A percentile compares a stretch with the other conserved stretches of the same genome.
phyloP scores from a whole-genome alignment of 2,329 filamentous ascomycete species.

The Aspergillus ibericus region DNA sequence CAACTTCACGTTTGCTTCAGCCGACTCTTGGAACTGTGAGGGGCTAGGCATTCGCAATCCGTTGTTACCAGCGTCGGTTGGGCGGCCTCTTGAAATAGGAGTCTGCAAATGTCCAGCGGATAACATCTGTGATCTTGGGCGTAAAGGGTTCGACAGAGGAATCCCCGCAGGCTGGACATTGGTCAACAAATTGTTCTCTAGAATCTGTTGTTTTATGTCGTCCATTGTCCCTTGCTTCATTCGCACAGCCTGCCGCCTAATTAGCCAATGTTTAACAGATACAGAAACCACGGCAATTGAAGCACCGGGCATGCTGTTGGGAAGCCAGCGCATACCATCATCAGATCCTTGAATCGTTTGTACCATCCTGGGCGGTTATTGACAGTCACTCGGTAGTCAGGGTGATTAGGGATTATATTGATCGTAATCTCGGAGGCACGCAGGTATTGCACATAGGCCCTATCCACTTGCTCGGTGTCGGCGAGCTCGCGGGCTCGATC shows the following conservation, averaged over 20 bases:
- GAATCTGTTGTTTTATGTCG: slow-evolving; percentile 42
- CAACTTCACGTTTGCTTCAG: slow-evolving; percentile 22
- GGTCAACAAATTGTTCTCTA: slow-evolving; percentile 37
- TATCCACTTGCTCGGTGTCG: slow-evolving; percentile 55
- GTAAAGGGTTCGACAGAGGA: slow-evolving; percentile 11
- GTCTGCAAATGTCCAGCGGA: slow-evolving; percentile 14
- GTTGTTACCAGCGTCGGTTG: slow-evolving; percentile 20
- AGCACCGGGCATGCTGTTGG: neutral
- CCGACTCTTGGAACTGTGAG: slow-evolving; percentile 35
- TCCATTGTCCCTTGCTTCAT: slow-evolving; percentile 46
- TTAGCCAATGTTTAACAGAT: slow-evolving; percentile 10
- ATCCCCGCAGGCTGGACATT: slow-evolving; percentile 28
- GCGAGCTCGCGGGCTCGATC: slow-evolving; percentile 33
- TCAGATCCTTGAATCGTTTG: slow-evolving; percentile 53
- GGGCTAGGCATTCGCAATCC: slow-evolving; percentile 43
- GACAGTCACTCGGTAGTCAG: slow-evolving; percentile 68
- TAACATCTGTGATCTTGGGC: slow-evolving; percentile 11
- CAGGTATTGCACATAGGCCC: slow-evolving; percentile 81
- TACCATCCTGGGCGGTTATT: slow-evolving; percentile 52
- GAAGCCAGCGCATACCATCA: slow-evolving; percentile 35
- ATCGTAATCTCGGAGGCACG: slow-evolving; percentile 76
- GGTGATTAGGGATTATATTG: slow-evolving; percentile 73
- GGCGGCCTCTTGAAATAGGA: slow-evolving; percentile 24
- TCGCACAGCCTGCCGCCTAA: slow-evolving; percentile 32
- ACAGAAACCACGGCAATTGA: neutral